Percentiles rank a stretch among this genome's conserved stretches.
These are phyloP conservation scores for Neonectria faginata DNA, from an alignment of 2,329 filamentous ascomycete genomes.

Conservation along the genomic window DNA sequence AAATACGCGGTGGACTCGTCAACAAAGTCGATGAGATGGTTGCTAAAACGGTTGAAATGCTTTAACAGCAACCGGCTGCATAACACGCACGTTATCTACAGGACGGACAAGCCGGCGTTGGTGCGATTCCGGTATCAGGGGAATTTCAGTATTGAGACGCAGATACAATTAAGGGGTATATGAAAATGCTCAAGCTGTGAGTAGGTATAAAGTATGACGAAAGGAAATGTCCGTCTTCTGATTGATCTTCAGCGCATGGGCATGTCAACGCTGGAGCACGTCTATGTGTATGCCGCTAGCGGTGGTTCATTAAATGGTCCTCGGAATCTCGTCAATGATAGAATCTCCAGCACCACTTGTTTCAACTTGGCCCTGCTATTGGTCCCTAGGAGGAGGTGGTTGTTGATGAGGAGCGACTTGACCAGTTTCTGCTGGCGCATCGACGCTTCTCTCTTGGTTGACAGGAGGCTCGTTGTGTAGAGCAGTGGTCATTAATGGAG, in stretches of 20 bases:
- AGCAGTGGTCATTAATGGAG: neutral
- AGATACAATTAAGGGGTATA: neutral
- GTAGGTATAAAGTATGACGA: neutral
- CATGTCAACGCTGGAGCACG: neutral
- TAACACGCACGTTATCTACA: conserved; percentile 64
- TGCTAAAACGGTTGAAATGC: too few relatives aligned
- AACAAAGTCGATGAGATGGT: too few relatives aligned
- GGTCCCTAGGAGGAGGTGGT: neutral
- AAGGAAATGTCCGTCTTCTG: neutral
- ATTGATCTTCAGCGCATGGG: neutral
- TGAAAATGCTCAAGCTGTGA: neutral
- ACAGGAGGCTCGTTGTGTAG: neutral
- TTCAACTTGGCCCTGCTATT: neutral
- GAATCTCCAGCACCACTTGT: neutral
- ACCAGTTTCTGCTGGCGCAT: neutral
- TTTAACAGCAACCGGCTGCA: conserved; percentile 49
- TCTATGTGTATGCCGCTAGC: neutral
- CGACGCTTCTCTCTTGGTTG: neutral
- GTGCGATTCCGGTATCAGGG: too few relatives aligned
- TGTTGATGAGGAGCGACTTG: neutral
- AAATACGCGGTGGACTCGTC: too few relatives aligned
- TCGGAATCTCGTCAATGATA: neutral
- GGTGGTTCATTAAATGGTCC: neutral
- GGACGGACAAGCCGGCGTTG: conserved; percentile 61
- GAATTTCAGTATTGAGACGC: too few relatives aligned